A percentile compares a stretch with the other conserved stretches of the same genome.
These are phyloP conservation scores for Aphanomyces astaci DNA, from an alignment of 352 stramenopile genomes.

Conservation along the genomic window DNA sequence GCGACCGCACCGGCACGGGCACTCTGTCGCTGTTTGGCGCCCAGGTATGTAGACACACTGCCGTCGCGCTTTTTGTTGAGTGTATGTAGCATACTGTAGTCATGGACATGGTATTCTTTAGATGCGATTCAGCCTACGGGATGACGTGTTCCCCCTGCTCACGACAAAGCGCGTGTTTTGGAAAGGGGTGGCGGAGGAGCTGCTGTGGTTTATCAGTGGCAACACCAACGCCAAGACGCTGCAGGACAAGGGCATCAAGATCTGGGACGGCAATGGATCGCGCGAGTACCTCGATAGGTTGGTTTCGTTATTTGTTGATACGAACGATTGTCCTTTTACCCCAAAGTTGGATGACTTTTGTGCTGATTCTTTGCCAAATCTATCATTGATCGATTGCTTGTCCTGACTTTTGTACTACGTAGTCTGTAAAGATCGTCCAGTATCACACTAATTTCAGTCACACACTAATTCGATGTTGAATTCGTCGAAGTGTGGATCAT, in stretches of 20 bases:
- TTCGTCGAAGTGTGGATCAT: no score
- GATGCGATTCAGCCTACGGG: conserved; percentile 92
- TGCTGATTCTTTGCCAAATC: no score
- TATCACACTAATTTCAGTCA: no score
- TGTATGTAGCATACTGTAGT: conserved; percentile 9
- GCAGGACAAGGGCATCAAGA: conserved; percentile 97
- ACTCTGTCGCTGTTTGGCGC: conserved; percentile 98
- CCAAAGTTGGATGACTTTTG: no score
- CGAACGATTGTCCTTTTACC: not conserved
- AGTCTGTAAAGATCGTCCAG: no score
- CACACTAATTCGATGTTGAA: no score
- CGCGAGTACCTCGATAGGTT: conserved; percentile 88
- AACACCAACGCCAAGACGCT: conserved; percentile 95
- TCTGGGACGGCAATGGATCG: conserved; percentile 99
- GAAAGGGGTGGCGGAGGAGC: conserved; percentile 97
- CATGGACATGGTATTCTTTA: no score
- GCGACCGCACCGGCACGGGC: conserved; percentile 97
- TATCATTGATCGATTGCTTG: no score
- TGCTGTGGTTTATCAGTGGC: conserved; percentile 99
- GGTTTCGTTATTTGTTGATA: no score
- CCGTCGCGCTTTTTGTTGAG: not conserved
- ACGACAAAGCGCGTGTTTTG: conserved; percentile 99
- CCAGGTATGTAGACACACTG: conserved; percentile 84
- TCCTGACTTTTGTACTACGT: no score
- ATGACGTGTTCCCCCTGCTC: conserved; percentile 94